A percentile compares a stretch with the other conserved stretches of the same genome.
Conservation (phyloP, 2,329 filamentous ascomycete species). For the Pseudopyricularia cyperi region DNA sequence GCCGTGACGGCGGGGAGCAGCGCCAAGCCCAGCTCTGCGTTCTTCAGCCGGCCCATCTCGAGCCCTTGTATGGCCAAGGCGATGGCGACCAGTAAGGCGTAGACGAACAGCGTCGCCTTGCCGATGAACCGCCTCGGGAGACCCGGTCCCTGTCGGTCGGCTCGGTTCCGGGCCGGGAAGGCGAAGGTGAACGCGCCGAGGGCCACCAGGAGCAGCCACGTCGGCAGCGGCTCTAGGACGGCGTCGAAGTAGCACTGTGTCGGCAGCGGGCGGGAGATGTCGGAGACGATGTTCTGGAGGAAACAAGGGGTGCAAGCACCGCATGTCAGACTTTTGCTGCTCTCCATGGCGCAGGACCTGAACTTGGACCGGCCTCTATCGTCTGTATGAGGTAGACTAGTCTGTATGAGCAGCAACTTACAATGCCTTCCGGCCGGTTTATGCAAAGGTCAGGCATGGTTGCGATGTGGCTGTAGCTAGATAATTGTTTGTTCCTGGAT, state of each 20-base stretch:
- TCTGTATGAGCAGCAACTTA: neutral
- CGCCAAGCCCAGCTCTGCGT: conserved; percentile 8
- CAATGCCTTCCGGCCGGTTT: conserved; percentile 5
- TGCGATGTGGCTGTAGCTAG: neutral
- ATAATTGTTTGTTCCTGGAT: neutral
- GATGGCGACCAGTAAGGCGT: conserved; percentile 12
- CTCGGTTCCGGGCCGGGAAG: conserved; percentile 2
- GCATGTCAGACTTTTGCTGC: neutral
- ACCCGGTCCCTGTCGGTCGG: neutral
- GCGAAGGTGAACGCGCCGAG: conserved; percentile 8
- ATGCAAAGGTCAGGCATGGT: conserved; percentile 3
- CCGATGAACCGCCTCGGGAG: conserved; percentile 8
- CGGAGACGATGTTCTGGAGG: neutral
- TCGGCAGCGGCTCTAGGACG: conserved; percentile 11
- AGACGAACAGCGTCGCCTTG: conserved; percentile 7
- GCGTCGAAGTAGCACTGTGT: conserved; percentile 16
- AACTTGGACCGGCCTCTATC: neutral
- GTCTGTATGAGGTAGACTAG: no score
- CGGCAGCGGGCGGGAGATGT: conserved; percentile 9
- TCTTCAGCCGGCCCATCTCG: conserved; percentile 11
- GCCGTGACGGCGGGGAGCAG: conserved; percentile 11
- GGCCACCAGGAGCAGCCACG: conserved; percentile 9
- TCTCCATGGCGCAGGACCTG: neutral
- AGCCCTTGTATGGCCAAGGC: conserved; percentile 12
- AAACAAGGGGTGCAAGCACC: neutral